phyloP scores from a whole-genome alignment of 768 basidiomycete species.

The Boletus coccyginus region DNA sequence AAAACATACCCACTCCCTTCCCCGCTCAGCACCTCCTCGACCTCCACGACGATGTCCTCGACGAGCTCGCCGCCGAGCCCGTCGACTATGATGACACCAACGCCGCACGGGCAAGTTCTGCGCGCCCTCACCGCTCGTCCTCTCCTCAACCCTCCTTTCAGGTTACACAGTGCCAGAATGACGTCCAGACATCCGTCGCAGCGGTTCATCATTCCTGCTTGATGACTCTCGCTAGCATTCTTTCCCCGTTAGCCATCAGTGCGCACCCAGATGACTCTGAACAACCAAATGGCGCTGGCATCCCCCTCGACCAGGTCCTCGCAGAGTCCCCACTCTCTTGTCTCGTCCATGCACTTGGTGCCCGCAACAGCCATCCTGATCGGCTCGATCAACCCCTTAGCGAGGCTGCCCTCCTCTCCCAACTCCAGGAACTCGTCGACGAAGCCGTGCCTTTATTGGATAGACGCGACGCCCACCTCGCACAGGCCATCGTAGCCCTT shows the following conservation, averaged over 20 bases:
- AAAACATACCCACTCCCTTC: constrained; percentile 22
- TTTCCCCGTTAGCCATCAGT: constrained; percentile 38
- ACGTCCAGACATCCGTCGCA: constrained; percentile 69
- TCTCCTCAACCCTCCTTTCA: background rate
- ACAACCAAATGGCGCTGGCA: constrained; percentile 34
- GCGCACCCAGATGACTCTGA: constrained; percentile 40
- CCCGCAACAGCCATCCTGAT: constrained; percentile 8
- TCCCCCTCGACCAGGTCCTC: constrained; percentile 14
- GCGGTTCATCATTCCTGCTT: constrained; percentile 73
- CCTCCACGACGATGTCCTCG: constrained; percentile 11
- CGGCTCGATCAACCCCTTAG: constrained; percentile 32
- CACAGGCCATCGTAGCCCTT: constrained; percentile 65
- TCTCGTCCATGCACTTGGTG: constrained; percentile 19
- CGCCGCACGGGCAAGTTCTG: constrained; percentile 7
- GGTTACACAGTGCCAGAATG: constrained; percentile 40
- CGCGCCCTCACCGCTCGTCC: background rate
- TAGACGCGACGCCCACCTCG: constrained; percentile 57
- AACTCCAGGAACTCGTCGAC: constrained; percentile 57
- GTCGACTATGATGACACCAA: constrained; percentile 19
- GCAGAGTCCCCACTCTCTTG: constrained; percentile 18
- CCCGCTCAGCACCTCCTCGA: constrained; percentile 14
- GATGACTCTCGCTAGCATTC: constrained; percentile 68
- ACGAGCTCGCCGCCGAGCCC: constrained; percentile 21
- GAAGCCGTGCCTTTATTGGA: constrained; percentile 42
- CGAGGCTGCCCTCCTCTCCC: constrained; percentile 54